A percentile compares a stretch with the other conserved stretches of the same genome.
phyloP scores from a whole-genome alignment of 73 alveolate species.

The Durusdinium trenchii region DNA sequence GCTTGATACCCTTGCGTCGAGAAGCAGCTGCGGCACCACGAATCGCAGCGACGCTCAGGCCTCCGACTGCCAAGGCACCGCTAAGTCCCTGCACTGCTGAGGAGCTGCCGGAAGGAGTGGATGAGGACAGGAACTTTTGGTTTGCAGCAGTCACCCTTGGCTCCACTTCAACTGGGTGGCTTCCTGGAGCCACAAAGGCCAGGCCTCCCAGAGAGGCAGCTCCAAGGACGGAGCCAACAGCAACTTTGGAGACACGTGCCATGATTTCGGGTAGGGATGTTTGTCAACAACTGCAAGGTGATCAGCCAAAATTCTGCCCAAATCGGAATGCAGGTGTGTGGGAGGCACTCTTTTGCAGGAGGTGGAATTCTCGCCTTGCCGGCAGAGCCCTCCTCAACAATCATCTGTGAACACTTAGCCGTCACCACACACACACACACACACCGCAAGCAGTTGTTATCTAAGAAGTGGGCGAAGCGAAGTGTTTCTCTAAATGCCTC shows the following conservation, averaged over 20 bases:
- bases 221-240: slow-evolving; percentile 58
- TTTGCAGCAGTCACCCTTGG: slow-evolving; percentile 35
- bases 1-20: slow-evolving; percentile 65
- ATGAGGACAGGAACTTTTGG: slow-evolving; percentile 23
- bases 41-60: slow-evolving; percentile 73
- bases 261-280: neutral
- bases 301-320: neutral
- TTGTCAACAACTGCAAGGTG: neutral
- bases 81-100: slow-evolving; percentile 65
- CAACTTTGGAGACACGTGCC: slow-evolving; percentile 50
- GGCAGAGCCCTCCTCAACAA: too few relatives aligned
- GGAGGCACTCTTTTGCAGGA: neutral
- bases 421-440: neutral
- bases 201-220: slow-evolving; percentile 66
- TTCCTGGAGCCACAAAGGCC: slow-evolving; percentile 75
- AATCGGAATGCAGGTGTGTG: neutral
- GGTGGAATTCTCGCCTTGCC: too few relatives aligned
- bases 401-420: neutral
- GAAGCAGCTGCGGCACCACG: slow-evolving; percentile 69
- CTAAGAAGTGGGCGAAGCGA: slow-evolving; percentile 25
- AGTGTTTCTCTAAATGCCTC: slow-evolving; percentile 71
- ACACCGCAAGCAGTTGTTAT: neutral
- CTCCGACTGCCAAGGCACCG: slow-evolving; percentile 86
- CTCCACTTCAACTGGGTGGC: slow-evolving; percentile 23
- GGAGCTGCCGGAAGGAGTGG: slow-evolving; percentile 63